A percentile compares a stretch with the other conserved stretches of the same genome.
Conservation (phyloP, 192 early-diverging fungal species). For the Coemansia sp. region DNA sequence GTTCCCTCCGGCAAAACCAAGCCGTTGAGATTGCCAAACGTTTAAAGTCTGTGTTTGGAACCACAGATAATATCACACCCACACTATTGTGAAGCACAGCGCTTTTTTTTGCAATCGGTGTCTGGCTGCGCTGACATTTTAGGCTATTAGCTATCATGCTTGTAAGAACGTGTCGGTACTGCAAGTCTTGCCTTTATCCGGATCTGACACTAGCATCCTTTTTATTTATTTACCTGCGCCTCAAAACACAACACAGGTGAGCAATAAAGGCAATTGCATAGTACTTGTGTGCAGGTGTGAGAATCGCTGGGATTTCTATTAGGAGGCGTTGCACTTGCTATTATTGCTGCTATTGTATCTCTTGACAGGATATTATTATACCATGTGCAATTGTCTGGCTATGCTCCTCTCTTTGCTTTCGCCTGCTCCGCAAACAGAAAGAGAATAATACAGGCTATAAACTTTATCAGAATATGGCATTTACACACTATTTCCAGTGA, state of each 20-base stretch:
- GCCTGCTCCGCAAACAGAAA: conserved; percentile 2
- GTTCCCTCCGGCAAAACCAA: too few species aligned
- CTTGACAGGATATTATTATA: background rate
- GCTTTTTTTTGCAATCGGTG: too few species aligned
- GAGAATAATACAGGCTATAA: background rate
- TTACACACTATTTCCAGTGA: background rate
- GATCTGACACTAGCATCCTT: conserved; percentile 8
- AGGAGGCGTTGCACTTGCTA: conserved; percentile 5
- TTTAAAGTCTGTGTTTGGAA: too few species aligned
- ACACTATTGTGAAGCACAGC: too few species aligned
- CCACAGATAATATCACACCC: too few species aligned
- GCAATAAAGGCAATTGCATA: background rate
- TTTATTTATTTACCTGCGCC: conserved; percentile 4
- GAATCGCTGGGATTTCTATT: background rate
- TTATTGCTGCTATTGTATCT: conserved; percentile 6
- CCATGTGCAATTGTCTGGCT: background rate
- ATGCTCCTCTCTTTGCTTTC: background rate
- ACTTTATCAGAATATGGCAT: background rate
- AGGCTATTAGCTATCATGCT: background rate
- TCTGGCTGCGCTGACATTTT: background rate
- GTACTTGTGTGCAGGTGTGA: background rate
- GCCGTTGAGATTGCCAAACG: too few species aligned
- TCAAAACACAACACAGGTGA: background rate
- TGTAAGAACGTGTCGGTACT: background rate
- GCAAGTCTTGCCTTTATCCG: conserved; percentile 2